Base-by-base conservation (phyloP, 176 grass and related monocot genomes). In the Ensete ventricosum region DNA sequence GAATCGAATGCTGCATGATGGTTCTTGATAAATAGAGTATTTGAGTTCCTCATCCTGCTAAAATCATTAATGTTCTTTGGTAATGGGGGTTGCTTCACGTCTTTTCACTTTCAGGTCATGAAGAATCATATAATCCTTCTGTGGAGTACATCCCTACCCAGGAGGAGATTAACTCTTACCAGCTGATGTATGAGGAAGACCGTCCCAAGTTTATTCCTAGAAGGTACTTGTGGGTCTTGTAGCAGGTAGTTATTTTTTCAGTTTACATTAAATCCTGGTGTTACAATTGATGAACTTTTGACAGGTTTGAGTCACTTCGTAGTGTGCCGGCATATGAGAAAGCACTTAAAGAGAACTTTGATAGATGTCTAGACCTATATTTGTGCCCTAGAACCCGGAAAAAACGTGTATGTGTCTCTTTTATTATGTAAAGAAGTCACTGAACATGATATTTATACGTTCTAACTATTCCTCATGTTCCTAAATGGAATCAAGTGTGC, bases 71-170 rank as follows among this genome's bases (percentile, higher is more conserved):
- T 43, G 34, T 5, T 14, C 12, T 70, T 2, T 16, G 12, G n/a
- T 63, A 53, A 72, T 50, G 14, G 12, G 8, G 19, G 10, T 72
- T 27, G 14, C 9, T 25, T 25, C 19, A 1, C 3, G 17, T 11
- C 57, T 64, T 73, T 80, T 16, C 22, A 64, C 48, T 91, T 74
- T 14, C 66, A 99, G 96, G 96, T 65, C 96, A 99, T 79, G 96
- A 99, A 89, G 96, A 95, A 78, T 94, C 91, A 12, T 99, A 99
- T 73, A 99, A 99, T 84, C 91, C 96, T 84, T 94, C 96, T 34
- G 52, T 95, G 22, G 96, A 99, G 83, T 99, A 88, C 71, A 81
- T 99, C 78, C 96, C 96, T 77, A 99, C 96, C 17, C 86, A 88
- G 94, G 91, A 99, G 79, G 96, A 99, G 82, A 91, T 94, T 71